Percentiles rank a stretch among this genome's conserved stretches.
Evolutionary conservation across 169 alveolate genomes (phyloP).

Genomic region (Theileria orientalis): DNA sequence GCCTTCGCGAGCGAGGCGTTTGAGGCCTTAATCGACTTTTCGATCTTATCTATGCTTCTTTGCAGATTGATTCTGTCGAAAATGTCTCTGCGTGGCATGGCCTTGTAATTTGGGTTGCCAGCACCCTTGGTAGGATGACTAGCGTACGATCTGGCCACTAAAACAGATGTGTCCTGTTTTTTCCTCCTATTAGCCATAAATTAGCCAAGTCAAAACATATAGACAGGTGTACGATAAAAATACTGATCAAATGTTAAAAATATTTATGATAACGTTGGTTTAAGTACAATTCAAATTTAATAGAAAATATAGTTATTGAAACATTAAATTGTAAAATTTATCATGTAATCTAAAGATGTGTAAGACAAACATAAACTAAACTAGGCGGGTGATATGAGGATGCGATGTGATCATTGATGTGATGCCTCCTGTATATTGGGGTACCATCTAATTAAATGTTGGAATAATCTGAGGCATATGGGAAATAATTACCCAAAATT

Average conservation of each 20-base stretch:
- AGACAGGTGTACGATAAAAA: too few species aligned
- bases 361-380: not conserved
- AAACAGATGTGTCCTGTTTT: not conserved
- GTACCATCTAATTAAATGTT: not conserved
- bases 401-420: slow-evolving; percentile 1
- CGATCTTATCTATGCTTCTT: slow-evolving; percentile 6
- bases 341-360: not conserved
- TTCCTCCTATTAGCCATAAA: slow-evolving; percentile 1
- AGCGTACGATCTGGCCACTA: not conserved
- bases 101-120: not conserved
- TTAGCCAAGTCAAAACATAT: not conserved
- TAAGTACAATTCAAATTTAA: too few species aligned
- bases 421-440: not conserved
- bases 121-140: not conserved
- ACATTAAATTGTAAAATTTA: slow-evolving; percentile 8
- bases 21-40: not conserved
- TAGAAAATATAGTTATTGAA: not conserved
- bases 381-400: not conserved
- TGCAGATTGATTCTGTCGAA: slow-evolving; percentile 12
- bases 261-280: too few species aligned
- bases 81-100: not conserved
- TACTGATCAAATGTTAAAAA: too few species aligned
- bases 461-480: too few species aligned
- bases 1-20: slow-evolving; percentile 8
- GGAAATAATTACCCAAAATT: too few species aligned